Conservation (phyloP, 1,139 yeast genomes). For the Diutina pseudorugosa region DNA sequence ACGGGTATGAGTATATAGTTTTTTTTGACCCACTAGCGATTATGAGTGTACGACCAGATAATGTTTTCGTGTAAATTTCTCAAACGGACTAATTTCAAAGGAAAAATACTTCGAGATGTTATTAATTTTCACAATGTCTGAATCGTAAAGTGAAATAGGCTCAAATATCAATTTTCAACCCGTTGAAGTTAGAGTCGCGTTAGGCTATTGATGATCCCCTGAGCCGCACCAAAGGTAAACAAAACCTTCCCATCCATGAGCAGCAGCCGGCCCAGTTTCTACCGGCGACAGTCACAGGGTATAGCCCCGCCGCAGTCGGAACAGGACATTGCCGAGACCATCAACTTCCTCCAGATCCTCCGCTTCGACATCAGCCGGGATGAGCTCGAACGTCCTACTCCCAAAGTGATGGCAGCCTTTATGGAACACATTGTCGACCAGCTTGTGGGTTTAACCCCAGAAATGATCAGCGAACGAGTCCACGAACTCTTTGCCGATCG, state of each 20-base stretch:
- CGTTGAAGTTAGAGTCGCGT: no score
- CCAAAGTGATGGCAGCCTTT: not conserved
- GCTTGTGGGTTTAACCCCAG: not conserved
- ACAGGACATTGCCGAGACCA: not conserved
- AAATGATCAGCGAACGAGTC: not conserved
- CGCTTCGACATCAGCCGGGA: not conserved
- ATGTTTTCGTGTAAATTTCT: no score
- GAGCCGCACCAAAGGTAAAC: not conserved
- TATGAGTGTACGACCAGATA: not conserved
- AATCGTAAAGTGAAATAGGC: no score
- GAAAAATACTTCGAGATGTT: no score
- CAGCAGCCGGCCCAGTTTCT: not conserved
- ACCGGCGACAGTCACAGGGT: not conserved
- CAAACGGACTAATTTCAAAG: no score
- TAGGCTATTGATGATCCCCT: not conserved
- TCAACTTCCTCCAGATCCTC: not conserved
- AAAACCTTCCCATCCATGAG: not conserved
- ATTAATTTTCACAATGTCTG: no score
- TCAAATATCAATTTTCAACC: no score
- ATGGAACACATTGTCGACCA: not conserved
- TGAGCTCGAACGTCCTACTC: not conserved
- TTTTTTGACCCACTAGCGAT: not conserved
- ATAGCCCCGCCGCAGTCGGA: not conserved
- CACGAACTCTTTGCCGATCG: not conserved
- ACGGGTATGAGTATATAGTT: slow-evolving; percentile 31